These are phyloP conservation scores for Eucalyptus erythrocorys DNA, from an alignment of 345 rosid species.

Conservation along the genomic window DNA sequence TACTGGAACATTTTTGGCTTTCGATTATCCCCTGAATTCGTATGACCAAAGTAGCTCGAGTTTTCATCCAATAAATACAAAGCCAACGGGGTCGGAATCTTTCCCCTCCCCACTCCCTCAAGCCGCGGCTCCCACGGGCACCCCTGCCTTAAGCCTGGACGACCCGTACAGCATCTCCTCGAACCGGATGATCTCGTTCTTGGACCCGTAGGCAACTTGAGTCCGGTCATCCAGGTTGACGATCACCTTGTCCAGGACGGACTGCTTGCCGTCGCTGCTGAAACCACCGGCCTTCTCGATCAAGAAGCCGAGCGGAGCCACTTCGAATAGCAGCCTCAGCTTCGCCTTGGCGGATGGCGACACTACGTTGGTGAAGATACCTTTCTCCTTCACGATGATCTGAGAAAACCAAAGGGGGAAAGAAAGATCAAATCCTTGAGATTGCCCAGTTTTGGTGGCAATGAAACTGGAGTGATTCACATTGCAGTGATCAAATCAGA, in stretches of 20 bases:
- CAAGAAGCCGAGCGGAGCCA: conserved; percentile 75
- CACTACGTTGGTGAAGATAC: conserved; percentile 79
- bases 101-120: background rate
- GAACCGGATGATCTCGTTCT: conserved; percentile 82
- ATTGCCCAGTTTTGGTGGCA: background rate
- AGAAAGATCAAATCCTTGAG: background rate
- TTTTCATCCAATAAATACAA: background rate
- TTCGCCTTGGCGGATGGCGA: conserved; percentile 92
- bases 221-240: conserved; percentile 77
- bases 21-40: background rate
- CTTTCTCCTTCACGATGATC: conserved; percentile 96
- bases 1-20: background rate
- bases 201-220: conserved; percentile 95
- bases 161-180: conserved; percentile 85
- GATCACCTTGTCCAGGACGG: conserved; percentile 77
- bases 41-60: background rate
- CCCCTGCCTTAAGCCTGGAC: conserved; percentile 68
- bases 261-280: conserved; percentile 74
- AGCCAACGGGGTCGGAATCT: background rate
- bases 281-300: conserved; percentile 86
- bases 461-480: background rate
- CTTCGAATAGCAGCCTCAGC: conserved; percentile 87
- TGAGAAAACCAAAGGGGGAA: background rate
- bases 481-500: background rate
- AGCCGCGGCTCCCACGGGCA: conserved; percentile 60